Percentiles rank a stretch among this genome's conserved stretches.
Conservation (phyloP, 2,329 filamentous ascomycete species). For the Penicillium olsonii region DNA sequence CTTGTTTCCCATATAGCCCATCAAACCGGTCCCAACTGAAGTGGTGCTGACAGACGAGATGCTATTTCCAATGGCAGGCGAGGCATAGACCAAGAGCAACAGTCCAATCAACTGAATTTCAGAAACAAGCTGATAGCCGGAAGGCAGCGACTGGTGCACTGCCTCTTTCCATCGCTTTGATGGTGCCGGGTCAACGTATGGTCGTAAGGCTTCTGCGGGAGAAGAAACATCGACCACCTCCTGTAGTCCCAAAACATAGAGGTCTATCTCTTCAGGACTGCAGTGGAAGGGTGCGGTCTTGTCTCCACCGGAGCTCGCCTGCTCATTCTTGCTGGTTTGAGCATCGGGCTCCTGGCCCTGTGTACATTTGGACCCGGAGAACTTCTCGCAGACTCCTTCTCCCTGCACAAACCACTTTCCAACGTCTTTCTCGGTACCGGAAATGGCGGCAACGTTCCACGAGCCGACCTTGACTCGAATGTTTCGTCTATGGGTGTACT, state of each 20-base stretch:
- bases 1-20: slow-evolving; percentile 96
- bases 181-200: slow-evolving; percentile 71
- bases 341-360: slow-evolving; percentile 15
- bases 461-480: slow-evolving; percentile 87
- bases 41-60: slow-evolving; percentile 81
- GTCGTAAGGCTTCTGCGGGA: slow-evolving; percentile 74
- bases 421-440: slow-evolving; percentile 84
- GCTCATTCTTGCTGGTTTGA: slow-evolving; percentile 42
- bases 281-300: slow-evolving; percentile 45
- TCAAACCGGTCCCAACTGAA: slow-evolving; percentile 81
- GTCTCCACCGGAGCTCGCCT: slow-evolving; percentile 45
- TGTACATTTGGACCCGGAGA: slow-evolving; percentile 54
- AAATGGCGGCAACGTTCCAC: slow-evolving; percentile 89
- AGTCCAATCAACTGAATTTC: slow-evolving; percentile 86
- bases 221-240: slow-evolving; percentile 87
- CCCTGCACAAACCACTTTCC: slow-evolving; percentile 84
- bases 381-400: slow-evolving; percentile 65
- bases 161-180: slow-evolving; percentile 79
- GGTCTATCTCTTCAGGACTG: slow-evolving; percentile 66
- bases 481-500: slow-evolving; percentile 74
- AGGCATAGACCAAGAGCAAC: slow-evolving; percentile 81
- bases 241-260: slow-evolving; percentile 89
- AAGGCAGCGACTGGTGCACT: slow-evolving; percentile 71
- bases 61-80: slow-evolving; percentile 70
- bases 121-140: slow-evolving; percentile 73